Evolutionary conservation across 2,329 filamentous ascomycete species (phyloP), one percentile per base, ranked within the genome.

Genomic region (Fusarium graminum): DNA sequence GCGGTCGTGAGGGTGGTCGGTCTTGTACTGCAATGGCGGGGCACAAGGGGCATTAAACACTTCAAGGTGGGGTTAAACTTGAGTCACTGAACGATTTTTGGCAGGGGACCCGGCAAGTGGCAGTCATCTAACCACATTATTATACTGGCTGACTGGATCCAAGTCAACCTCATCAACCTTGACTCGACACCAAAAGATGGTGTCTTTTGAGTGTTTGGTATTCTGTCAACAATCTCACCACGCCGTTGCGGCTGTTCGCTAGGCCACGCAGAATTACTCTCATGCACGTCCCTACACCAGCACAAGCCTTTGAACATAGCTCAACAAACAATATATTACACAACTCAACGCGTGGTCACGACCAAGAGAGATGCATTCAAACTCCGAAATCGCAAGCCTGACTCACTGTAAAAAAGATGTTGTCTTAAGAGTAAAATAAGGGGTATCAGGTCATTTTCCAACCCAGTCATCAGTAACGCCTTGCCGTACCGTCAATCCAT

Each of bases 31-130:
- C 32, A 44, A 57, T 70, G 71, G 72, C 72, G 68, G 73, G 68
- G 70, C 69, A 77, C 62, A 68, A 51, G 73, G 75, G 72, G 71
- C 71, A 76, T 67, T 69, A 74, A 71, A 69, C 67, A 61, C 52
- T n/a, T 16, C 71, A 73, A 63, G 74, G 71, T 77, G 76, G 76
- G 76, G 75, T 76, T 62, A 30, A 29, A 49, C 30, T 63, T 77
- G 76, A 77, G 67, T 77, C 76, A 77, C 67, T 58, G 43, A 55
- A 58, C 56, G 49, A 60, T 25, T 51, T 36, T 54, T 49, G 53
- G 46, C 51, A 57, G 51, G 55, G 55, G 45, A 39, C 39, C 54
- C 16, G 34, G 34, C 10, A 36, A 36, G 34, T 9, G 14, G 14
- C 14, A 16, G 16, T 36, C 9, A 17, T 16, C 8, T 16, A 36